Evolutionary conservation across 1,284 basidiomycete species (phyloP).

Genomic region (Ceratobasidium theobromae): DNA sequence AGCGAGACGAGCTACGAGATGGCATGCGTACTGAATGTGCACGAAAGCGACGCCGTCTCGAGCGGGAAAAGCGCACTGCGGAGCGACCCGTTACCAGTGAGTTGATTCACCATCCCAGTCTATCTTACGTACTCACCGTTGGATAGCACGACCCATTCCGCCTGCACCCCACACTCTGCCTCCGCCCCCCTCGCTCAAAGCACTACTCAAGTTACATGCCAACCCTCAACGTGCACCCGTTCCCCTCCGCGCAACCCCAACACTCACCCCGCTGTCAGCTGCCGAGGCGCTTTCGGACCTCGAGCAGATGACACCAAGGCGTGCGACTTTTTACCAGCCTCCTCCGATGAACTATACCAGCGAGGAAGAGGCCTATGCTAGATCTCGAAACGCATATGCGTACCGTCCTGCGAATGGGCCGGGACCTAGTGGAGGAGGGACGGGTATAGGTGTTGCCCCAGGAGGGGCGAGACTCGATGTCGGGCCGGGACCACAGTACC

Average conservation of each 20-base stretch:
- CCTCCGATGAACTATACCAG: not conserved
- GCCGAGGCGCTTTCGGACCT: constrained; percentile 14
- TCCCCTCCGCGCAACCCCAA: constrained; percentile 11
- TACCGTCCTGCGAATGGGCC: not conserved
- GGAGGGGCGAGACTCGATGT: not conserved
- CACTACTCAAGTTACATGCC: constrained; percentile 23
- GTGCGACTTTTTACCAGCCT: constrained; percentile 2
- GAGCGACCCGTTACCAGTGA: constrained; percentile 20
- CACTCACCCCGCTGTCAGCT: constrained; percentile 14
- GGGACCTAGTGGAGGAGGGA: not conserved
- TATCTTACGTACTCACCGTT: not conserved
- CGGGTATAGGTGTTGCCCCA: not conserved
- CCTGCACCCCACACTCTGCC: constrained; percentile 4
- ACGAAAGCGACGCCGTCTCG: constrained; percentile 73
- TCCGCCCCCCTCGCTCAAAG: constrained; percentile 4
- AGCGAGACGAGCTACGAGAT: constrained; percentile 72
- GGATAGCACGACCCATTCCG: constrained; percentile 15
- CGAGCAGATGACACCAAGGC: constrained; percentile 10
- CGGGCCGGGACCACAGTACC: constrained; percentile 9
- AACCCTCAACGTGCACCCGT: constrained; percentile 25
- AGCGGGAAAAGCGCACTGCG: constrained; percentile 67
- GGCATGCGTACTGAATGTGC: constrained; percentile 83
- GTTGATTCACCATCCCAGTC: not conserved
- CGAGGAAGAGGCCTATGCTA: constrained; percentile 22
- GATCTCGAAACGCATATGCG: constrained; percentile 10